Base-by-base conservation (phyloP, 352 stramenopile species). In the Phytophthora tentaculata region DNA sequence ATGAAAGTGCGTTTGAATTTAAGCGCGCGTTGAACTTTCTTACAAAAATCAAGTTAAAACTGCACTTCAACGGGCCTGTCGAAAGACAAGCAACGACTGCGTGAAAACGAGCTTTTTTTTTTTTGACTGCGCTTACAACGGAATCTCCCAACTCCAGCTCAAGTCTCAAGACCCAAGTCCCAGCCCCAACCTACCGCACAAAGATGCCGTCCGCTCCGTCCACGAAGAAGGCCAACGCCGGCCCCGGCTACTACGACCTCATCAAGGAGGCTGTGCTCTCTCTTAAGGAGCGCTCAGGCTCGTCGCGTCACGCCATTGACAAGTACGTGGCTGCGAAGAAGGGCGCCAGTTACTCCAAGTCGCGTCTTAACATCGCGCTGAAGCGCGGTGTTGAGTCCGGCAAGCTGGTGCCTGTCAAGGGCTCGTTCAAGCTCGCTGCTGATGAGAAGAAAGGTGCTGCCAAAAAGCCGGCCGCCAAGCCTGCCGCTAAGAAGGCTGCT, bases 371-470 rank as follows among this genome's bases (percentile, higher is more conserved):
- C 77, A 89, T 96, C 20, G 91, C 93, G 24, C 77, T 98, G 14
- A 97, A 98, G 85, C 86, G 86, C 51, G 92, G 86, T 37, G 92
- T 98, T 16, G 84, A 94, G 60, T 73, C 76, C 10, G 94, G 93
- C 64, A 95, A 95, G 72, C 84, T 98, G 4, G 81, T 98, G 20
- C 79, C 96, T 45, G 85, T 97, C 17, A 98, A 98, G 83, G 86
- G 84, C 54, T 98, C 92, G 41, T 98, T 97, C 90, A 98, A 98
- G 80, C 81, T 98, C 16, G 91, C 90, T 3, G 72, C 93, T 20
- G 89, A 95, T 3, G 86, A 94, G 76, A 98, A 98, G 82, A 97
- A 98, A 78, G 60, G 67, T 4, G 80, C 77, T 2, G 12, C 35
- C 44, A 88, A 88, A 64, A 88, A 88, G 69, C 43, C 62, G 1